These are phyloP conservation scores for Fusarium nurragi DNA, from an alignment of 2,329 filamentous ascomycete species.

Conservation along the genomic window DNA sequence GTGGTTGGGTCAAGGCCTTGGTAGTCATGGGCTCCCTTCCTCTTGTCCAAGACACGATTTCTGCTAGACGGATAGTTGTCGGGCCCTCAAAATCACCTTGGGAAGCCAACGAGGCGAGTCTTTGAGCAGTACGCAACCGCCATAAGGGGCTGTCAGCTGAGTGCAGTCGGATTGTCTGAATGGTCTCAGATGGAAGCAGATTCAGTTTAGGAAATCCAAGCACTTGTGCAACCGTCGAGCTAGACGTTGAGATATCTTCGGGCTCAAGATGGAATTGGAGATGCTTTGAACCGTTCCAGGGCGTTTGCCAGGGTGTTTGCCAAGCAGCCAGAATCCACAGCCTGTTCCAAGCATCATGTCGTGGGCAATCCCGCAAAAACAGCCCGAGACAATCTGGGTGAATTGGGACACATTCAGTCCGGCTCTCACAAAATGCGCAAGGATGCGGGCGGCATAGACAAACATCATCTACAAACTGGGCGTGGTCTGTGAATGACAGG, in stretches of 20 bases:
- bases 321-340: neutral
- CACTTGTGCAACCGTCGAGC: neutral
- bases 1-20: neutral
- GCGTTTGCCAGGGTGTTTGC: neutral
- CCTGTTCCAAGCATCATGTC: neutral
- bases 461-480: neutral
- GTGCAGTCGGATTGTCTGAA: neutral
- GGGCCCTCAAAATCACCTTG: neutral
- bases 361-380: neutral
- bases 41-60: neutral
- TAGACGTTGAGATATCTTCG: neutral
- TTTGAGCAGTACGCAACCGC: neutral
- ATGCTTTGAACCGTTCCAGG: neutral
- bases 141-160: neutral
- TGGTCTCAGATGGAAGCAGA: neutral
- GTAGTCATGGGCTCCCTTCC: neutral
- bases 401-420: neutral
- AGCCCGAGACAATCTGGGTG: neutral
- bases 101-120: neutral
- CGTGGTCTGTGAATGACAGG: neutral
- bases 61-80: neutral
- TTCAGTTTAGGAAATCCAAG: neutral
- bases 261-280: neutral
- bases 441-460: neutral
- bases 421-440: neutral